Base-by-base conservation (phyloP, 2,329 filamentous ascomycete species). In the Botrytis squamosa region DNA sequence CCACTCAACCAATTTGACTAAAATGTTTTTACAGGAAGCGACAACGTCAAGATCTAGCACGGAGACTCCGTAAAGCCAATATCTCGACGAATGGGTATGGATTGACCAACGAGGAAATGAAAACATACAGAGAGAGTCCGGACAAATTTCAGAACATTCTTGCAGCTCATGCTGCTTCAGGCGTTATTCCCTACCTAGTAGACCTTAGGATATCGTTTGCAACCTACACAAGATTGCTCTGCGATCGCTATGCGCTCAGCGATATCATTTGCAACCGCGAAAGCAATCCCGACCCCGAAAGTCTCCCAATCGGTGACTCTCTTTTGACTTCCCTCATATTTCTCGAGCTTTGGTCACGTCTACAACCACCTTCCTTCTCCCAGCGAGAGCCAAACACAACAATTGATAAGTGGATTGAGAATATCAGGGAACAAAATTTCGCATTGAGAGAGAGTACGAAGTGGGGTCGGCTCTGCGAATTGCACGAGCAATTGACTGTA, bases 351-450 rank as follows among this genome's bases (percentile, higher is more conserved):
- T 57, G 52, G 52, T 8, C 14, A 29, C 52, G 52, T 57, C 52
- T 57, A 18, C 29, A 7, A 33, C 1, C 6, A 29, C 52, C 52
- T 9, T n/a, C 4, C n/a, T 57, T 29, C 52, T 29, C 3, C 16
- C 16, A 29, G 3, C 3, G 6, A 57, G 0, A 29, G 12, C 2
- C 2, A 18, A 14, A 9, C 16, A 1, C n/a, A 57, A 29, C n/a
- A 16, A 3, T 25, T 29, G 14, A 57, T 18, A 57, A 4, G n/a
- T 57, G 52, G 52, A 29, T 8, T 18, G n/a, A 57, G n/a, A 33
- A 29, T 1, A 57, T 57, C n/a, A 29, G 18, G 52, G 52, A 57
- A 57, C n/a, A 57, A 57, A 14, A 29, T 18, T 18, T 29, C 1
- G 14, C 6, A 1, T 29, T 57, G 52, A 57, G 52, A 57, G 52